Evolutionary conservation across 202 grass and related monocot genomes (phyloP), one percentile per base, ranked within the genome.

Genomic region (Zizania palustris): DNA sequence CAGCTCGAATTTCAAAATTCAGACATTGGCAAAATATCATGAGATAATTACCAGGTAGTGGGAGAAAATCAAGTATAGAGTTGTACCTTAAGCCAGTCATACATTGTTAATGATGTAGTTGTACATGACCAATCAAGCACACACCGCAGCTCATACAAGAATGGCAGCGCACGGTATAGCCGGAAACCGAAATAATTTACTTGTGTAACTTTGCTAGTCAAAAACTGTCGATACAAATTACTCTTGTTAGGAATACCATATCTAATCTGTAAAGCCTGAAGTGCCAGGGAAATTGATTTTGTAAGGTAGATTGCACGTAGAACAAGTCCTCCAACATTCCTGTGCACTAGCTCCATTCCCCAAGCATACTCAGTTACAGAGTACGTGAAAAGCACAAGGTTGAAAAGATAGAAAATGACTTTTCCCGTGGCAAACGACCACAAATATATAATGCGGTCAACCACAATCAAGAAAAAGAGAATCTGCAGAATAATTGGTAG

Each of bases 121-220:
- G 94, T 97, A 83, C 94, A 97, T 74, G 88, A 93, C 94, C 94
- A 97, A 86, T 97, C 94, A 72, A 97, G 94, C 57, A 97, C 89
- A 71, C 94, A 97, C 28, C 94, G 84, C 39, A 97, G 63, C 85
- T 97, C 94, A 93, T 97, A 97, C 65, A 97, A 89, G 79, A 97
- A 97, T 13, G 94, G 94, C 60, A 97, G 88, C 37, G 89, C 91
- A 7, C 94, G 94, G 77, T 97, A 97, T 22, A 97, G 51, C 49
- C 94, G 82, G 70, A 97, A 97, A 22, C 94, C 91, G 37, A 93
- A 85, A 73, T 90, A 94, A 81, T 97, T 93, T 48, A 97, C 80
- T 88, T 97, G 94, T 45, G 94, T 93, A 60, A 97, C 94, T 93
- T 94, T 93, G 80, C 89, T 97, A 45, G 91, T 93, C 56, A 97